Base-by-base conservation (phyloP, 768 basidiomycete species). In the Leccinum sublutescens region DNA sequence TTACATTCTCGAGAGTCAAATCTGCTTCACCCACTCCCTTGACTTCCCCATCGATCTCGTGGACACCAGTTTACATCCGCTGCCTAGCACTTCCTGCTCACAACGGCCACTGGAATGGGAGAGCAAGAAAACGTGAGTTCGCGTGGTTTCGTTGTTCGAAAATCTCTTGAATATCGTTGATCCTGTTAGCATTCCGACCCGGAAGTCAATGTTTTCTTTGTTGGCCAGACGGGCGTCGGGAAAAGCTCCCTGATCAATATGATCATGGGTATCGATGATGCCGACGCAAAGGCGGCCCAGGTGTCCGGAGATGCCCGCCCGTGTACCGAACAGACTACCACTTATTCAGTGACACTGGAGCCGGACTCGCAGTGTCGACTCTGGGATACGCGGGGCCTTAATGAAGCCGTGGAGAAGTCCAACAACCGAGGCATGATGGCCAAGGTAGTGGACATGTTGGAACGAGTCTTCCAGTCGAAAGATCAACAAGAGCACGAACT, bases 321-420 rank as follows among this genome's bases (percentile, higher is more conserved):
- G 10, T 69, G 69, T 49, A 71, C 69, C 33, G 10, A 2, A 23
- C 56, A 59, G 0, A 52, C 62, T 4, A 50, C 23, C 25, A 12
- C 53, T 6, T 69, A 70, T 48, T 2, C 43, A 27, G n/a, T 5
- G 3, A 17, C 43, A 5, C 56, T 61, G 15, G 64, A 9, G 29
- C 3, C 50, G 6, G 57, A 40, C 29, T 17, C 59, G 52, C 53
- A 50, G 38, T 69, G 56, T 29, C 33, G 33, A 15, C 69, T 70
- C 17, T 70, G 68, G 68, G 68, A 70, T 50, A 70, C 67, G 19
- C 69, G 65, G 1, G 68, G 68, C 43, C 65, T 70, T 19, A 57
- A 66, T 19, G 68, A 70, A 62, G 67, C 63, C 0, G 63, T 48
- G 17, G 66, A 59, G 15, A 25, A 25, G 25, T 36, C 21, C 12